phyloP scores from a whole-genome alignment of 208 protist species.

The Leishmania guyanensis region DNA sequence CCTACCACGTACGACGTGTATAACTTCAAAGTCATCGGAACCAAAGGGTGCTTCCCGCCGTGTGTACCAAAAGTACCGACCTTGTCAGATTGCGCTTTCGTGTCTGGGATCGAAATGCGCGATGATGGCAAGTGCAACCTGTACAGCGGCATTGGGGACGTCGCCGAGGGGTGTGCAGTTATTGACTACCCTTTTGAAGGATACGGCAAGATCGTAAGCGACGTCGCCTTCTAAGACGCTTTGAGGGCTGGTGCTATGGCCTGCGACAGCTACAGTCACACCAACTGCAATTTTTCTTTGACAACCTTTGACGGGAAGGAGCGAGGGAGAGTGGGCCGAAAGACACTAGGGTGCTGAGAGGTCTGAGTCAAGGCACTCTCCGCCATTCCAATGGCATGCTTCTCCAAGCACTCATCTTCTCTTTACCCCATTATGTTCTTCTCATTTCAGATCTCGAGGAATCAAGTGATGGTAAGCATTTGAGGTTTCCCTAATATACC shows the following conservation, averaged over 20 bases:
- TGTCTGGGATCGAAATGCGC: constrained; percentile 51
- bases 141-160: constrained; percentile 51
- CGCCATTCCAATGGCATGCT: not conserved
- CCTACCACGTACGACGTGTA: constrained; percentile 41
- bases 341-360: not conserved
- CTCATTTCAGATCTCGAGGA: not conserved
- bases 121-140: constrained; percentile 46
- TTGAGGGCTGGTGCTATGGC: not conserved
- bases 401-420: not conserved
- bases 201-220: constrained; percentile 45
- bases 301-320: not conserved
- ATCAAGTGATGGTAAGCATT: not conserved
- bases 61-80: constrained; percentile 36
- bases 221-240: constrained; percentile 40
- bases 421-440: not conserved
- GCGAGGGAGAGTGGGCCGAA: not conserved
- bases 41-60: constrained; percentile 40
- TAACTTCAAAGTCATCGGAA: constrained; percentile 59
- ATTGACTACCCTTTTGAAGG: constrained; percentile 74
- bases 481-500: not conserved
- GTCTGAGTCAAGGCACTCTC: not conserved
- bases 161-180: constrained; percentile 31
- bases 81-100: constrained; percentile 46
- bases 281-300: not conserved
- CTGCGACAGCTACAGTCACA: not conserved